Evolutionary conservation across 176 grass and related monocot genomes (phyloP), one percentile per base, ranked within the genome.

Genomic region (Eragrostis curvula): DNA sequence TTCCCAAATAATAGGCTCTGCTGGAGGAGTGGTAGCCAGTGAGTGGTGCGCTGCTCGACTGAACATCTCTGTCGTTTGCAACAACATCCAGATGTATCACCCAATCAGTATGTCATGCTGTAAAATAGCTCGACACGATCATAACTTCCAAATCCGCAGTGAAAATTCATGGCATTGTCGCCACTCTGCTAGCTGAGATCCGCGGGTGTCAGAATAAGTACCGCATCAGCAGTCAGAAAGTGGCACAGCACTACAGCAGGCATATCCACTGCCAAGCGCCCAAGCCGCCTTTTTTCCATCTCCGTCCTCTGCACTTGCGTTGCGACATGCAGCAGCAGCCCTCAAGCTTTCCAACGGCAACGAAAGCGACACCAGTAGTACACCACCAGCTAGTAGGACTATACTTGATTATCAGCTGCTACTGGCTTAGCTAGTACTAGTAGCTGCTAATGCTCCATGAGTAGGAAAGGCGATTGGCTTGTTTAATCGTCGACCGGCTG

Each of bases 381-480:
- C 43, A 45, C 43, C 43, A 45, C 20, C 51, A 20, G 18, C 23
- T 9, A 21, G 20, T 21, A 57, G 53, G 32, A 36, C 3, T 23
- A 20, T 23, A 20, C 53, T 57, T 21, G 23, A 20, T 23, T 53
- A 21, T 7, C 53, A 61, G 57, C 57, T 13, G 0, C 23, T 14
- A 28, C 58, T 3, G 27, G 18, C n/a, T 24, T 59, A 25, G 2
- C 5, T 0, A 0, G 3, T 20, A 9, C 6, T 21, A 25, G 21
- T 60, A 60, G 58, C 36, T 41, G 64, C 64, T 41, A 75, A 75
- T 83, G 81, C 81, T 66, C 12, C 46, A 42, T 83, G 71, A 53
- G 47, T 83, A 55, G 45, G 81, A 83, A 83, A 10, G 2, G 47
- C 12, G 24, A 21, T 83, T 51, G 0, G 3, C 13, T 68, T 46